Conservation (phyloP, 805 yeast species). For the Yarrowia phangngaensis region DNA sequence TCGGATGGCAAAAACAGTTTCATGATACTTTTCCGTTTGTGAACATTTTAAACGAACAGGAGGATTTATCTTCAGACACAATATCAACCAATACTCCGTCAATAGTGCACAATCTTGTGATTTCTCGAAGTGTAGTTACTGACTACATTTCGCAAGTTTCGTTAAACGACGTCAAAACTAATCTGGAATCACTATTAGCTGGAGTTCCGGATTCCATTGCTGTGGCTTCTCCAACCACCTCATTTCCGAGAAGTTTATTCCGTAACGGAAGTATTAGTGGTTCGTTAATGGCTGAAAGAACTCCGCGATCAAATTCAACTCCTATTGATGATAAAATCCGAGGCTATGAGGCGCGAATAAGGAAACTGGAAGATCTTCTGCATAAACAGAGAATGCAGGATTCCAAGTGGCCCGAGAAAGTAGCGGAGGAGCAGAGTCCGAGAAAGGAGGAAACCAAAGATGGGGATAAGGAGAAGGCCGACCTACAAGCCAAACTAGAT, state of each 20-base stretch:
- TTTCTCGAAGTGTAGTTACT: background rate
- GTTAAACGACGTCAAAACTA: constrained; percentile 3
- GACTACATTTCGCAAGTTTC: constrained; percentile 15
- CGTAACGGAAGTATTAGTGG: constrained; percentile 19
- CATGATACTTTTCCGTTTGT: constrained; percentile 37
- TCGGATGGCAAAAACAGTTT: constrained; percentile 67
- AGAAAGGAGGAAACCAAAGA: constrained; percentile 2
- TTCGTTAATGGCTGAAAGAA: constrained; percentile 4
- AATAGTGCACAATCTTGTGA: constrained; percentile 15
- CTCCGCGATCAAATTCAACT: constrained; percentile 24
- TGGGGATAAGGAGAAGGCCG: background rate
- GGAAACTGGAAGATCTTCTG: constrained; percentile 68
- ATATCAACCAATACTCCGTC: constrained; percentile 1
- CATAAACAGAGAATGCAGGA: constrained; percentile 59
- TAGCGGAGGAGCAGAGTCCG: background rate
- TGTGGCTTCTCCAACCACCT: background rate
- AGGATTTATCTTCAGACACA: constrained; percentile 7
- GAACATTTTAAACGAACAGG: constrained; percentile 8
- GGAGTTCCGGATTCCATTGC: background rate
- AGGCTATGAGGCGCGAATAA: constrained; percentile 68
- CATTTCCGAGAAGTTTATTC: constrained; percentile 3
- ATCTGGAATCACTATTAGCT: background rate
- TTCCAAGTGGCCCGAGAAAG: background rate
- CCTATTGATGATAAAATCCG: constrained; percentile 44
- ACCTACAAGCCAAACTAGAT: constrained; percentile 1